A percentile compares a stretch with the other conserved stretches of the same genome.
These are phyloP conservation scores for Coemansia sp. DNA, from an alignment of 192 early-diverging fungal species.

Conservation along the genomic window DNA sequence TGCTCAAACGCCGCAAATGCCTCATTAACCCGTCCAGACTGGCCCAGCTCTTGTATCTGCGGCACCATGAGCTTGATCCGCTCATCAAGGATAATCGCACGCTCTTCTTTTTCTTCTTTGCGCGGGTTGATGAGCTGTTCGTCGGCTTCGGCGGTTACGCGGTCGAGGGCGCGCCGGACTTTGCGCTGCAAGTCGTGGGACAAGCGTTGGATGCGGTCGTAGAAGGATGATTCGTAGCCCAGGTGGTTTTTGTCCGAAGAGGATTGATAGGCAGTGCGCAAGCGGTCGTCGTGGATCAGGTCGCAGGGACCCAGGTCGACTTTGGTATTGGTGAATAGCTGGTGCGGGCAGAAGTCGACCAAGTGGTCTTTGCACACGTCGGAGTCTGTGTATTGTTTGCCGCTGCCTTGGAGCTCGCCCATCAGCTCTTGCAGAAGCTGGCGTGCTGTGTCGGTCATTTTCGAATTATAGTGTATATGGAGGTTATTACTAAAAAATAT, in stretches of 20 bases:
- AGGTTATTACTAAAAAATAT: too few relatives aligned
- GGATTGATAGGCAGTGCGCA: constrained; percentile 62
- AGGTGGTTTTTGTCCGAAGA: constrained; percentile 66
- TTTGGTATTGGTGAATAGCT: constrained; percentile 86
- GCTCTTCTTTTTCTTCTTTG: constrained; percentile 79
- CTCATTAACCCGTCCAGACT: constrained; percentile 72
- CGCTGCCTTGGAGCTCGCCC: constrained; percentile 46
- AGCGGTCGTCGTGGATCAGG: constrained; percentile 79
- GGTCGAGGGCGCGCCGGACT: constrained; percentile 68
- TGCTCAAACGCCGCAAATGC: constrained; percentile 63
- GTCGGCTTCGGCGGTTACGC: constrained; percentile 65
- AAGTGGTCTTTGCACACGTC: constrained; percentile 75
- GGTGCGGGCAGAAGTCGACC: constrained; percentile 79
- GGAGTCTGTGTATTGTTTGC: constrained; percentile 41
- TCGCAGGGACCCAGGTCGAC: constrained; percentile 72
- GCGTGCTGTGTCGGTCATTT: constrained; percentile 52
- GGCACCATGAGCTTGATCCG: constrained; percentile 68
- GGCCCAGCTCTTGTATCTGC: constrained; percentile 72
- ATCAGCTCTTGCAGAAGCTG: constrained; percentile 56
- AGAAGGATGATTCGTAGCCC: constrained; percentile 75
- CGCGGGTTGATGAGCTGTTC: constrained; percentile 63
- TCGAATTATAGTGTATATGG: not conserved
- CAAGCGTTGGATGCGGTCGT: constrained; percentile 63
- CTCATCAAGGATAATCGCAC: constrained; percentile 76
- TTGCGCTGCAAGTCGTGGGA: constrained; percentile 69